Percentiles rank a stretch among this genome's conserved stretches.
These are phyloP conservation scores for Ophiosphaerella herpotricha DNA, from an alignment of 2,329 filamentous ascomycete genomes.

Conservation along the genomic window DNA sequence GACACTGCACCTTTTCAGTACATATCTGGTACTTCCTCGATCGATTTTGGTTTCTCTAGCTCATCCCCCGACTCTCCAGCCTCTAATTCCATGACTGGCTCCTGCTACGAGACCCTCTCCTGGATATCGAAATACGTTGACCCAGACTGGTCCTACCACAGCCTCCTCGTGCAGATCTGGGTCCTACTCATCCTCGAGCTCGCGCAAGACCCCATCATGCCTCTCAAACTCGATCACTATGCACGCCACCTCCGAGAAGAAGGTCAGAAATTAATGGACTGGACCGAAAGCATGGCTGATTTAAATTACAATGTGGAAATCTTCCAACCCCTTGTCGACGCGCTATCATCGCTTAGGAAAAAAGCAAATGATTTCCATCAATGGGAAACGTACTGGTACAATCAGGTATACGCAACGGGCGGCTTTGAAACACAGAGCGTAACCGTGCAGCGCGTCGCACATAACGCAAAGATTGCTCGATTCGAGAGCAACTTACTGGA, in stretches of 20 bases:
- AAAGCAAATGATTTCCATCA: conserved; percentile 69
- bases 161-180: conserved; percentile 76
- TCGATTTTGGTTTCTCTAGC: conserved; percentile 81
- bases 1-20: conserved; percentile 92
- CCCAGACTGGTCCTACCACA: conserved; percentile 81
- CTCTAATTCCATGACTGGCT: conserved; percentile 70
- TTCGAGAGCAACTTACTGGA: conserved; percentile 89
- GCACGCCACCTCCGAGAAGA: conserved; percentile 68
- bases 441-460: conserved; percentile 69
- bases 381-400: conserved; percentile 81
- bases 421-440: conserved; percentile 77
- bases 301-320: conserved; percentile 51
- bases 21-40: conserved; percentile 83
- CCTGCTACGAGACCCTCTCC: conserved; percentile 87
- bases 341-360: conserved; percentile 63
- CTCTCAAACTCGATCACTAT: conserved; percentile 79
- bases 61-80: conserved; percentile 35
- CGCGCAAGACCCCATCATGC: conserved; percentile 77
- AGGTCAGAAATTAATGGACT: conserved; percentile 69
- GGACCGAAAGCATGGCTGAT: conserved; percentile 57
- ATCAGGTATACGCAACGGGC: conserved; percentile 68
- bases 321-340: conserved; percentile 65
- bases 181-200: conserved; percentile 84
- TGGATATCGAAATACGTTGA: conserved; percentile 84
- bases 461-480: conserved; percentile 76